Evolutionary conservation across 2,329 filamentous ascomycete species (phyloP).

Genomic region (Ambrosiella xylebori): DNA sequence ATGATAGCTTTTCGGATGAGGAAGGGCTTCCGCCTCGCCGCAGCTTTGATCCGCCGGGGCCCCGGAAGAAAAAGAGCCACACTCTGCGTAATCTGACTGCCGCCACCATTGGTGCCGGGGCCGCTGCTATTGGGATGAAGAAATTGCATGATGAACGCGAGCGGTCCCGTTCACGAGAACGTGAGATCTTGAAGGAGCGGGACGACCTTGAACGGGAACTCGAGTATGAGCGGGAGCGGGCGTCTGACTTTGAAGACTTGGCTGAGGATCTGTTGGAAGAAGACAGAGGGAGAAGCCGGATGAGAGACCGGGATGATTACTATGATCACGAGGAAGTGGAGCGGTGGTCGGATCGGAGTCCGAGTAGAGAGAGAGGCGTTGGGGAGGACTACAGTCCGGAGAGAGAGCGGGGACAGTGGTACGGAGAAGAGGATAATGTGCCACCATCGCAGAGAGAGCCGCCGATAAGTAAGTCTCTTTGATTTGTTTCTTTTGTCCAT

Average conservation of each 20-base stretch:
- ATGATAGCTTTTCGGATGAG: background rate
- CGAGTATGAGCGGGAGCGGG: background rate
- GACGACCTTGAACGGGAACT: conserved; percentile 10
- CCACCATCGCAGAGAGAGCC: conserved; percentile 1
- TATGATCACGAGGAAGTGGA: background rate
- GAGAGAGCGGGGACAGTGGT: conserved; percentile 14
- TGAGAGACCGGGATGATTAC: background rate
- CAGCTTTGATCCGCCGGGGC: background rate
- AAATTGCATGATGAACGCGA: conserved; percentile 31
- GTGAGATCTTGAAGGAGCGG: background rate
- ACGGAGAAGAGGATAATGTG: conserved; percentile 15
- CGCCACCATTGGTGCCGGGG: conserved; percentile 37
- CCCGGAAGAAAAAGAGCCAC: conserved; percentile 27
- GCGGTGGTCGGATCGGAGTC: conserved; percentile 1
- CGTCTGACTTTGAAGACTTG: background rate
- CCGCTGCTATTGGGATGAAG: conserved; percentile 45
- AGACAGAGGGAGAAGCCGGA: background rate
- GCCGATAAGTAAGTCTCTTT: conserved; percentile 9
- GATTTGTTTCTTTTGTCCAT: background rate
- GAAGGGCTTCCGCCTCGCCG: background rate
- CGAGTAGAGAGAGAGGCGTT: background rate
- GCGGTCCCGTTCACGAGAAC: conserved; percentile 3
- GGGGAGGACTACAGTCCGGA: background rate
- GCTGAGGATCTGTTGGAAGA: background rate
- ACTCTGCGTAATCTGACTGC: conserved; percentile 39